These are phyloP conservation scores for Taphrina populina DNA, from an alignment of 1,139 yeast genomes.

Conservation along the genomic window DNA sequence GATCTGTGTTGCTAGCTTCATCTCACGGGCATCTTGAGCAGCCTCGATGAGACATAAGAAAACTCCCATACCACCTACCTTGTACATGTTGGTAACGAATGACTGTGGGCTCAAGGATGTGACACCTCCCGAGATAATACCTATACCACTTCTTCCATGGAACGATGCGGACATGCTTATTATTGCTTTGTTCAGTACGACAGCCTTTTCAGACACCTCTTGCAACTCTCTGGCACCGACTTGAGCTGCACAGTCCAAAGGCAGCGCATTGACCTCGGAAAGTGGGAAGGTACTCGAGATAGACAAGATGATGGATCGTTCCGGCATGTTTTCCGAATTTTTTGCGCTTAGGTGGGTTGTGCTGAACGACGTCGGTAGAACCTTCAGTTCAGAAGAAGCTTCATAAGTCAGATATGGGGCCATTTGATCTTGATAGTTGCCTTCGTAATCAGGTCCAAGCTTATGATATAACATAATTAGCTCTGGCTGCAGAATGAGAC, in stretches of 20 bases:
- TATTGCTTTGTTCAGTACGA: conserved; percentile 38
- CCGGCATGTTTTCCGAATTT: conserved; percentile 28
- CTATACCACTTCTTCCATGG: conserved; percentile 36
- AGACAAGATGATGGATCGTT: conserved; percentile 34
- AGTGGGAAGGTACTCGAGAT: background rate
- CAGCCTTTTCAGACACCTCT: background rate
- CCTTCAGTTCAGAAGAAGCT: conserved; percentile 45
- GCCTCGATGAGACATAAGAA: conserved; percentile 45
- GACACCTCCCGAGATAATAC: conserved; percentile 41
- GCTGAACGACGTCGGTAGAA: conserved; percentile 38
- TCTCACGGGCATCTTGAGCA: conserved; percentile 41
- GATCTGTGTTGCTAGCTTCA: conserved; percentile 43
- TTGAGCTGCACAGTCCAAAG: background rate
- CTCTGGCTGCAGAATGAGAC: conserved; percentile 7
- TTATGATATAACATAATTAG: conserved; percentile 41
- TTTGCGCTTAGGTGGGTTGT: background rate
- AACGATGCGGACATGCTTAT: conserved; percentile 38
- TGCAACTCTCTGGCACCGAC: background rate
- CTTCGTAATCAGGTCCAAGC: conserved; percentile 49
- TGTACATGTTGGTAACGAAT: conserved; percentile 39
- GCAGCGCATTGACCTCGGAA: too few species aligned
- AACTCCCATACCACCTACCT: conserved; percentile 47
- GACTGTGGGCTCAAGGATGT: conserved; percentile 34
- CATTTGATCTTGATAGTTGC: conserved; percentile 47
- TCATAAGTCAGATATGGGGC: conserved; percentile 45